Evolutionary conservation across 106 monocot genomes (phyloP), one percentile per base, ranked within the genome.

Genomic region (Cymbidium sinense): DNA sequence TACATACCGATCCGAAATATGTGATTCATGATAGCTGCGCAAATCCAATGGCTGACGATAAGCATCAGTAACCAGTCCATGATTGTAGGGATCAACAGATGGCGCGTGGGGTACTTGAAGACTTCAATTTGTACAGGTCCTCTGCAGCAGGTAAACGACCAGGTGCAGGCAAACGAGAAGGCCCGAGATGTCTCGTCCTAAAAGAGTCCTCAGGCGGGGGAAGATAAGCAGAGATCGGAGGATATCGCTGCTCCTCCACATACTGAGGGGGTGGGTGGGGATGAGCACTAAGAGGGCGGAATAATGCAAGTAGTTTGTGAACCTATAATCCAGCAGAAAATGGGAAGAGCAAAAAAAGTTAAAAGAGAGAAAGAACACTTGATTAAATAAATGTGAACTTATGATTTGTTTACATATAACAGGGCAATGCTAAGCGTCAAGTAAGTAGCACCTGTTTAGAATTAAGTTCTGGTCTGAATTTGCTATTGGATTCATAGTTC

Each of bases 401-500:
- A 62, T 25, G 61, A 28, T 62, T 62, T 62, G 30, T 28, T 62
- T 30, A 17, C 3, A 20, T 43, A 39, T 0, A 62, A 33, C 0
- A 35, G 51, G 0, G 4, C 2, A 50, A 17, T 17, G 34, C 15
- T 23, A 51, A 75, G 23, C 29, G 17, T 50, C 17, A 75, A 50
- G 50, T 19, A 39, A 71, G 4, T 33, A 15, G 31, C 64, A 87
- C 91, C 84, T 94, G 93, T 44, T 77, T 72, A 18, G 43, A 44
- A 81, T 44, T 91, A 20, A 94, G 91, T 7, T 91, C 85, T 21
- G 85, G 85, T 29, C 72, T 83, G 75, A 94, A 94, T 79, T 82
- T 94, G 54, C 73, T 77, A 44, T 75, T 87, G 4, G 74, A 52
- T 33, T 80, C 29, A 74, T 94, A 94, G 77, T 94, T 94, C 2